Conservation (phyloP, 1,284 basidiomycete species). For the Blastosporella zonata region DNA sequence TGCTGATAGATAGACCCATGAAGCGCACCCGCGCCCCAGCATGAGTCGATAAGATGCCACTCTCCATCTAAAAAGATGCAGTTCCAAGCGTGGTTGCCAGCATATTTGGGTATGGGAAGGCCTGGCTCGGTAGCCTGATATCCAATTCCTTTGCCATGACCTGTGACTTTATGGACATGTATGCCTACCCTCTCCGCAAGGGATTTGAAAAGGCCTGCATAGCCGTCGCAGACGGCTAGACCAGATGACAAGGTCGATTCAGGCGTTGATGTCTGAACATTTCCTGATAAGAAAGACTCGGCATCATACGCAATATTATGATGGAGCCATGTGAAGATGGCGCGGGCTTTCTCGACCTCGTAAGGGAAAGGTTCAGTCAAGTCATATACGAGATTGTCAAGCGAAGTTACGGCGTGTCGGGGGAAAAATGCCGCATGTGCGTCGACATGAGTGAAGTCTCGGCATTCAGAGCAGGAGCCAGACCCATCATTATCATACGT, state of each 20-base stretch:
- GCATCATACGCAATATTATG: conserved; percentile 43
- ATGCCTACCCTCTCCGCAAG: conserved; percentile 38
- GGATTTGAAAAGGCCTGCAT: conserved; percentile 38
- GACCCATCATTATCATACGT: conserved; percentile 12
- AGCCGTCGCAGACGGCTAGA: conserved; percentile 45
- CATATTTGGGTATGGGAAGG: conserved; percentile 31
- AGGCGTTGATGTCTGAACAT: conserved; percentile 31
- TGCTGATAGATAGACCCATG: conserved; percentile 31
- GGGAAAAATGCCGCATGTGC: conserved; percentile 42
- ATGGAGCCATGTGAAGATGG: conserved; percentile 44
- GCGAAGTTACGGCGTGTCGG: conserved; percentile 34
- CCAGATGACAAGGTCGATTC: conserved; percentile 37
- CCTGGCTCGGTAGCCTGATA: conserved; percentile 31
- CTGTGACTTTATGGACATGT: conserved; percentile 36
- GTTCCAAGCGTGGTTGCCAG: conserved; percentile 46
- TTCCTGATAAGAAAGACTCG: conserved; percentile 39
- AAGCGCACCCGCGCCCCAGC: conserved; percentile 43
- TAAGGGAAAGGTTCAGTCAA: conserved; percentile 38
- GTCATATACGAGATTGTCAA: conserved; percentile 36
- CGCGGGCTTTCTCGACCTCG: conserved; percentile 42
- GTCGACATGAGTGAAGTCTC: conserved; percentile 41
- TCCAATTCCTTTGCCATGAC: conserved; percentile 46
- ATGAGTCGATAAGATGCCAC: conserved; percentile 43
- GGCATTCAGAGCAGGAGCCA: conserved; percentile 38
- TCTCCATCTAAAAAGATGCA: conserved; percentile 38